Evolutionary conservation across 1,284 basidiomycete species (phyloP).

Genomic region (Cryptococcus sp.): DNA sequence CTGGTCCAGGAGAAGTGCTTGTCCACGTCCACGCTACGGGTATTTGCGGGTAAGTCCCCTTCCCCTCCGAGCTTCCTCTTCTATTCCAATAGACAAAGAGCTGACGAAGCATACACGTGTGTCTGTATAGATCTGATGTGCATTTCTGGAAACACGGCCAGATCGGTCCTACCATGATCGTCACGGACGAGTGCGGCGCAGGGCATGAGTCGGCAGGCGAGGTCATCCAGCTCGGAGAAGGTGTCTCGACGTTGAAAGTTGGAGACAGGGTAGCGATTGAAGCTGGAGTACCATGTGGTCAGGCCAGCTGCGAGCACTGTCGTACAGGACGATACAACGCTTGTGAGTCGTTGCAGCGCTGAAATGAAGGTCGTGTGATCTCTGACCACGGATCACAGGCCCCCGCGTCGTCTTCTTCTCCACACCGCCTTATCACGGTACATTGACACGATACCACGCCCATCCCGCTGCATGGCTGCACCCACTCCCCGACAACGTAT

Average conservation of each 20-base stretch:
- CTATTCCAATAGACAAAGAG: too few species aligned
- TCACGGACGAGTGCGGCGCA: conserved; percentile 52
- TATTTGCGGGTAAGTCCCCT: conserved; percentile 53
- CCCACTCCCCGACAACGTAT: conserved; percentile 56
- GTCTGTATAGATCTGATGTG: conserved; percentile 52
- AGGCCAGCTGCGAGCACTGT: conserved; percentile 57
- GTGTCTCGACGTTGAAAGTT: conserved; percentile 49
- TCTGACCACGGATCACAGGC: conserved; percentile 29
- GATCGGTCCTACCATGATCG: conserved; percentile 52
- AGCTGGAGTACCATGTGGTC: conserved; percentile 58
- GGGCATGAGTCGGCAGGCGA: conserved; percentile 56
- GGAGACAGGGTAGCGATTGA: conserved; percentile 59
- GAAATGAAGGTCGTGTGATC: neutral
- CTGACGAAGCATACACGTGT: too few species aligned
- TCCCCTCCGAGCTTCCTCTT: neutral
- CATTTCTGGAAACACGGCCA: conserved; percentile 60
- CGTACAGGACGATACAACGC: conserved; percentile 59
- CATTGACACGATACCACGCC: conserved; percentile 56
- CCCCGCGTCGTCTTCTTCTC: conserved; percentile 57
- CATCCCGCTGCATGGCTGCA: conserved; percentile 61
- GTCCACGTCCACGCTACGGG: conserved; percentile 55
- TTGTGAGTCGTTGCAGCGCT: conserved; percentile 39
- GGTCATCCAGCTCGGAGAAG: conserved; percentile 54
- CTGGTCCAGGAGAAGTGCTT: conserved; percentile 52
- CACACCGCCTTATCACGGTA: conserved; percentile 57